phyloP scores from a whole-genome alignment of 2,329 filamentous ascomycete species.

The Aspergillus amoenus region DNA sequence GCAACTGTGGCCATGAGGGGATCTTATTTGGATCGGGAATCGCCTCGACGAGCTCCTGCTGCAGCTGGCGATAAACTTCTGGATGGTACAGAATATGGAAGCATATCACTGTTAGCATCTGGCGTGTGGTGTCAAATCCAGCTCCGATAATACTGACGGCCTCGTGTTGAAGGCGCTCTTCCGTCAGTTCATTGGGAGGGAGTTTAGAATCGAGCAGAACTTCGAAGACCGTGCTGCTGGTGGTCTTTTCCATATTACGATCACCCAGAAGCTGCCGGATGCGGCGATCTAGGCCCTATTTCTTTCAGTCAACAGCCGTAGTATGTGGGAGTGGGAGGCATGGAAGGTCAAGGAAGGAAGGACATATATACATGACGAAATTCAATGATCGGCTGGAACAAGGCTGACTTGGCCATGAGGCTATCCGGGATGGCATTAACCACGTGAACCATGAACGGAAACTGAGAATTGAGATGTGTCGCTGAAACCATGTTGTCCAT shows the following conservation, averaged over 20 bases:
- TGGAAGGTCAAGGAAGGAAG: no score
- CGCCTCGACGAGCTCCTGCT: neutral
- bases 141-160: conserved; percentile 5
- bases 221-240: neutral
- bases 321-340: no score
- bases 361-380: no score
- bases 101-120: neutral
- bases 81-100: conserved; percentile 3
- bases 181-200: neutral
- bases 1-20: neutral
- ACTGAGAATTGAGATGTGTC: no score
- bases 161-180: conserved; percentile 1
- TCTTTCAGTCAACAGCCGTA: no score
- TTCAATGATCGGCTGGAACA: no score
- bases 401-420: no score
- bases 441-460: no score
- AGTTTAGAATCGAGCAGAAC: neutral
- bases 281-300: no score
- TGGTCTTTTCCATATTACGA: neutral
- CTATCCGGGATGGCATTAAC: no score
- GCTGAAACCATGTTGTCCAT: no score
- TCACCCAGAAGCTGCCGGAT: neutral
- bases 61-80: neutral
- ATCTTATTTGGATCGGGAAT: neutral
- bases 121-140: neutral